phyloP scores from a whole-genome alignment of 495 filamentous ascomycete genomes.

The Extremus antarcticus region DNA sequence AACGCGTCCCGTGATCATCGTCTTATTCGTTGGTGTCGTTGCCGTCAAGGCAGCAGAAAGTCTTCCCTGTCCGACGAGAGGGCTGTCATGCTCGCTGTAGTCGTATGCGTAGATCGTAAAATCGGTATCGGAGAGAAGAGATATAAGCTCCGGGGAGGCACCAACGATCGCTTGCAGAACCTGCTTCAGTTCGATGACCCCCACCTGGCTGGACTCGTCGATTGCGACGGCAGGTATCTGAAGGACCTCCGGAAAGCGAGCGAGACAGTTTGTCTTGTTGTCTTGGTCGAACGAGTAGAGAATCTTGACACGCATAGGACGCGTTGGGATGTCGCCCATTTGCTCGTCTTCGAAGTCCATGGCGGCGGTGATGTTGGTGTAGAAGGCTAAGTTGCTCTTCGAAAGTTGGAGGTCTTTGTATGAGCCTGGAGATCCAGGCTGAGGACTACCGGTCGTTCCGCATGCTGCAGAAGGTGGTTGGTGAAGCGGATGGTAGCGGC shows the following conservation, averaged over 20 bases:
- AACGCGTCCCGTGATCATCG: conserved; percentile 83
- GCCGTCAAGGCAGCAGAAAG: conserved; percentile 74
- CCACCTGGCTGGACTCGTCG: conserved; percentile 68
- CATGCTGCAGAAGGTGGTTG: neutral
- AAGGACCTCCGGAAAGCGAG: conserved; percentile 73
- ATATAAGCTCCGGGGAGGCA: conserved; percentile 79
- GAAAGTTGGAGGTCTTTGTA: conserved; percentile 12
- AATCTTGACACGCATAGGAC: conserved; percentile 63
- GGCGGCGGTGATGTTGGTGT: conserved; percentile 8
- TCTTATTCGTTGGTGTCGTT: conserved; percentile 47
- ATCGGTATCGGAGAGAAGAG: conserved; percentile 64
- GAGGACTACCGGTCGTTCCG: conserved; percentile 11
- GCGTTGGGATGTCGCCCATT: conserved; percentile 16
- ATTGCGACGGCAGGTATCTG: conserved; percentile 68
- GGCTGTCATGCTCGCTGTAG: conserved; percentile 87
- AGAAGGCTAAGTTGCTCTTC: conserved; percentile 1
- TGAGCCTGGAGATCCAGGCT: conserved; percentile 3
- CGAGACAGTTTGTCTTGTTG: conserved; percentile 80
- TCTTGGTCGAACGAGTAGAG: conserved; percentile 93
- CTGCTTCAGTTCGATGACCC: conserved; percentile 79
- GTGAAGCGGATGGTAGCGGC: neutral
- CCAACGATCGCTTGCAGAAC: conserved; percentile 80
- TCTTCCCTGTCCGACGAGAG: conserved; percentile 92
- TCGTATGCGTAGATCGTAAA: conserved; percentile 96
- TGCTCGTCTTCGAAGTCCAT: conserved; percentile 12